These are phyloP conservation scores for Colletotrichum cordylinicola DNA, from an alignment of 2,329 filamentous ascomycete genomes.

Conservation along the genomic window DNA sequence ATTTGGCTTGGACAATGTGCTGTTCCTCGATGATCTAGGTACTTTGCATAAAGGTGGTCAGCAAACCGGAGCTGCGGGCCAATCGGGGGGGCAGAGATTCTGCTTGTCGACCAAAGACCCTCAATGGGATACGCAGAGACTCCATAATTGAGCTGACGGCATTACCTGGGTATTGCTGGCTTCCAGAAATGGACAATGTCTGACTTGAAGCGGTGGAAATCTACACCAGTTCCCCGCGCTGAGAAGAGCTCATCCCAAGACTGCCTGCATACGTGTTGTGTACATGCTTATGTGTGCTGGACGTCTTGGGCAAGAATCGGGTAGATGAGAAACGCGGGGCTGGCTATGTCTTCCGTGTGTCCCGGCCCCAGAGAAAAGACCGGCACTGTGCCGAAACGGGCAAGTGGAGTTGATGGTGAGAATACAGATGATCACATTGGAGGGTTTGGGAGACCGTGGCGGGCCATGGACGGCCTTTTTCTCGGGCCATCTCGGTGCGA, in stretches of 20 bases:
- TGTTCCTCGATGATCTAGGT: neutral
- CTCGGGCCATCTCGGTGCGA: neutral
- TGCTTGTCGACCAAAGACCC: neutral
- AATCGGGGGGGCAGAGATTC: neutral
- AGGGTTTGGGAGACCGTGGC: no score
- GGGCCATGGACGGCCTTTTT: no score
- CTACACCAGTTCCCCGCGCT: neutral
- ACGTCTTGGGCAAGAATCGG: neutral
- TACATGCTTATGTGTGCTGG: no score
- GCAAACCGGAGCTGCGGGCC: neutral
- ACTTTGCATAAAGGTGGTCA: neutral
- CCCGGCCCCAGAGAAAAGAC: neutral
- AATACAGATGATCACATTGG: no score
- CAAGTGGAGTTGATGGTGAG: neutral
- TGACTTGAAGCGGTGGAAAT: neutral
- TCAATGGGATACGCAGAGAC: neutral
- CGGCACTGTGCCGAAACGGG: neutral
- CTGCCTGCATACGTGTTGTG: no score
- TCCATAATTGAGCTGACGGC: neutral
- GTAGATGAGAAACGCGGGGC: neutral
- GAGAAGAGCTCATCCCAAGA: no score
- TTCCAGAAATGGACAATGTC: no score
- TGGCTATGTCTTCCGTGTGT: neutral
- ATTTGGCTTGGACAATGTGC: neutral
- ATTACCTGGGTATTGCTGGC: neutral